These are phyloP conservation scores for Lactifluus subvellereus DNA, from an alignment of 768 basidiomycete species.

Conservation along the genomic window DNA sequence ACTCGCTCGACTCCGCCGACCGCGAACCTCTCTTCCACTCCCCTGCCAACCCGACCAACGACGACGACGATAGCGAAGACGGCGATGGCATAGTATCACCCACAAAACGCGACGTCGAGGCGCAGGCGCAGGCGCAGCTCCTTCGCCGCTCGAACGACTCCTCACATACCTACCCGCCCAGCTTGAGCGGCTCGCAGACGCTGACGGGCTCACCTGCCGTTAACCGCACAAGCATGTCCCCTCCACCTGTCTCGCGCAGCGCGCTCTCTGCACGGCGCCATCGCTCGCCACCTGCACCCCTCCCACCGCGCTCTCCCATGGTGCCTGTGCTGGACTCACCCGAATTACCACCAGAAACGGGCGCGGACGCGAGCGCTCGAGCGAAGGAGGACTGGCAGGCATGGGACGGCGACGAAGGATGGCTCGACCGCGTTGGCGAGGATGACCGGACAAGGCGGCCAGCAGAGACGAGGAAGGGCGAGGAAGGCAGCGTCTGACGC, in stretches of 20 bases:
- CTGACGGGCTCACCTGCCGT: constrained; percentile 36
- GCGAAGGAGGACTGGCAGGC: constrained; percentile 41
- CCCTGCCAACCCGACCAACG: constrained; percentile 40
- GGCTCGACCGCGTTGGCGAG: constrained; percentile 44
- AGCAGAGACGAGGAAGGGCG: constrained; percentile 36
- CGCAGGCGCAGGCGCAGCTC: constrained; percentile 33
- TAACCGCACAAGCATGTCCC: constrained; percentile 29
- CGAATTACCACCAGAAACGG: constrained; percentile 13
- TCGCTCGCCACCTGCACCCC: constrained; percentile 27
- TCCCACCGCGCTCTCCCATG: constrained; percentile 24
- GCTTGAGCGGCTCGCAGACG: constrained; percentile 39
- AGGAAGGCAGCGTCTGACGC: constrained; percentile 30
- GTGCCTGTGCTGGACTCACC: constrained; percentile 19
- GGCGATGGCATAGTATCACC: not conserved
- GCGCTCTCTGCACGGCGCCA: not conserved
- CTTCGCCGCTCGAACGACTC: constrained; percentile 34
- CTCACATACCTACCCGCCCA: constrained; percentile 60
- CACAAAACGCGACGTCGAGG: constrained; percentile 40
- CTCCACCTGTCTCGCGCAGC: constrained; percentile 12
- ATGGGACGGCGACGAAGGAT: constrained; percentile 42
- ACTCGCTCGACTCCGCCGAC: constrained; percentile 36
- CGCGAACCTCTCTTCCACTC: constrained; percentile 57
- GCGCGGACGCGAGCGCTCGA: constrained; percentile 11
- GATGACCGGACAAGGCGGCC: constrained; percentile 44
- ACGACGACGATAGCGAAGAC: constrained; percentile 14